These are phyloP conservation scores for Penicillium coffeae DNA, from an alignment of 495 filamentous ascomycete genomes.

Conservation along the genomic window DNA sequence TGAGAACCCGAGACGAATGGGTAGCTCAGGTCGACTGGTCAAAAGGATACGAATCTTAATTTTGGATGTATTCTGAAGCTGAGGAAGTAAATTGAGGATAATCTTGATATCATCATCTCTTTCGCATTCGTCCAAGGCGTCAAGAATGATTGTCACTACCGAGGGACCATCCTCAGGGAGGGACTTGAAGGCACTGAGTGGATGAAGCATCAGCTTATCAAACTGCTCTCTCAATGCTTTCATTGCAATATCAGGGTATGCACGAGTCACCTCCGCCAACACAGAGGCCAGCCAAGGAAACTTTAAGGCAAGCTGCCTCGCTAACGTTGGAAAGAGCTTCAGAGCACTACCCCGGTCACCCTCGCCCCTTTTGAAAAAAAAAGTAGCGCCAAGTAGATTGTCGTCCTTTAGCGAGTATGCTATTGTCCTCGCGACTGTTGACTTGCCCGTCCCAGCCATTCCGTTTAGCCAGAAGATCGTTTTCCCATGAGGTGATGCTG, in stretches of 20 bases:
- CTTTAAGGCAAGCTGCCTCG: not conserved
- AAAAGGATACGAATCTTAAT: slow-evolving; percentile 25
- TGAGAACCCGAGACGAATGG: slow-evolving; percentile 32
- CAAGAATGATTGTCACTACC: slow-evolving; percentile 41
- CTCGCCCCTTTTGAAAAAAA: slow-evolving; percentile 1
- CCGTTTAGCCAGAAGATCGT: slow-evolving; percentile 32
- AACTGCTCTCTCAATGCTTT: slow-evolving; percentile 1
- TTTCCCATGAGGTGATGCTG: slow-evolving; percentile 1
- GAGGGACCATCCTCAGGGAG: slow-evolving; percentile 1
- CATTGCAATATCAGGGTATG: not conserved
- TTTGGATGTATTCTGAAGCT: slow-evolving; percentile 5
- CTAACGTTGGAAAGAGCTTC: slow-evolving; percentile 1
- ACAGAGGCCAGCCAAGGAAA: not conserved
- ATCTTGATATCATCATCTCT: slow-evolving; percentile 30
- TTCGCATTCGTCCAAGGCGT: slow-evolving; percentile 53
- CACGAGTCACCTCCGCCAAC: not conserved
- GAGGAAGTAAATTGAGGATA: slow-evolving; percentile 34
- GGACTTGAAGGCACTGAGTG: not conserved
- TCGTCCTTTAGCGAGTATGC: not conserved
- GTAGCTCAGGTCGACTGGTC: slow-evolving; percentile 45
- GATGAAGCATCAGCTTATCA: not conserved
- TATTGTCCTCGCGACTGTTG: not conserved
- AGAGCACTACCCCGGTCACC: not conserved
- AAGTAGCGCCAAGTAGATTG: not conserved
- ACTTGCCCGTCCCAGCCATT: slow-evolving; percentile 1